These are phyloP conservation scores for Aspergillus felis DNA, from an alignment of 2,329 filamentous ascomycete species.

Conservation along the genomic window DNA sequence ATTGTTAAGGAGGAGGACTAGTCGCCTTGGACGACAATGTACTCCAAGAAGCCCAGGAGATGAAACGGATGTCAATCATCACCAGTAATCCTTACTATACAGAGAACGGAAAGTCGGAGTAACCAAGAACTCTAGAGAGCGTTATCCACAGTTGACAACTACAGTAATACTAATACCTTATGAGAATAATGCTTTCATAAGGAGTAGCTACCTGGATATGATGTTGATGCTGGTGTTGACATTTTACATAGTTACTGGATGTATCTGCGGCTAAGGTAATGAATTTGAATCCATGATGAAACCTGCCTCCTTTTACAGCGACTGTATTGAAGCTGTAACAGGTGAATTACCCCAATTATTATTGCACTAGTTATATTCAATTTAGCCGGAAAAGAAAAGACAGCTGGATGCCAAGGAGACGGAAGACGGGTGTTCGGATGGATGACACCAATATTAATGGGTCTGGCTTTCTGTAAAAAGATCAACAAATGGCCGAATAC, in stretches of 20 bases:
- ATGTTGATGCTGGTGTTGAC: not conserved
- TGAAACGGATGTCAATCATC: not conserved
- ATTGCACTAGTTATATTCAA: too few species aligned
- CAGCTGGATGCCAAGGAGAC: too few species aligned
- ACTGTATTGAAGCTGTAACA: not conserved
- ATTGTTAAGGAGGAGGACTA: not conserved
- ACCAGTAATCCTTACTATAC: not conserved
- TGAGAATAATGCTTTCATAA: not conserved
- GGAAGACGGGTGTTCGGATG: too few species aligned
- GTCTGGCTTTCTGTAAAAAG: too few species aligned
- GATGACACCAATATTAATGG: too few species aligned
- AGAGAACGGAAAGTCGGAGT: not conserved
- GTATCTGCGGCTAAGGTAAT: not conserved
- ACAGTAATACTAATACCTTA: not conserved
- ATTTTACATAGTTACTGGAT: too few species aligned
- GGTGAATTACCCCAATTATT: too few species aligned
- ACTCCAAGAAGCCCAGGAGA: not conserved
- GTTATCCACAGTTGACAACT: not conserved
- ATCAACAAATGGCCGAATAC: too few species aligned
- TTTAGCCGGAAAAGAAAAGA: too few species aligned
- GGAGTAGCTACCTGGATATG: not conserved
- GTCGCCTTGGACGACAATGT: not conserved
- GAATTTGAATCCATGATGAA: not conserved
- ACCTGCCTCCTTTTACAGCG: not conserved
- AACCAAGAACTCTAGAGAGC: not conserved